Evolutionary conservation across 108 stramenopile genomes (phyloP), one percentile per base, ranked within the genome.

Genomic region (Pseudonitzschia pungens): DNA sequence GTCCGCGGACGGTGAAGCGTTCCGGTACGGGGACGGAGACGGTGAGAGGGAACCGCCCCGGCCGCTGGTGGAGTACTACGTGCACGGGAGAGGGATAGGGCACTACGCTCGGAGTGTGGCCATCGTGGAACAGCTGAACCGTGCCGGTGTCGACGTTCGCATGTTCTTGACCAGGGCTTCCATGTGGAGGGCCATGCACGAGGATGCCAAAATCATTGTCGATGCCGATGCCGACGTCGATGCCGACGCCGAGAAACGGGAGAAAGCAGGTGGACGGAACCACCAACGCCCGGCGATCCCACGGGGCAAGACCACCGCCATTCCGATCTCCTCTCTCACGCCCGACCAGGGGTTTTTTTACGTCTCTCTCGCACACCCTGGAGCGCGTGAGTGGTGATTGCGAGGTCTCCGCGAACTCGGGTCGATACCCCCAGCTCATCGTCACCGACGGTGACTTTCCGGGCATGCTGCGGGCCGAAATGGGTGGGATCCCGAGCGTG

Each of bases 11-110:
- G 58, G 32, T 1, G 32, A 48, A 48, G 2, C 16, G 36, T 36
- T 36, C 53, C n/a, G 53, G 15, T n/a, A 54, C 60, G 28, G 27
- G 26, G 28, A 28, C 32, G 60, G 28, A 28, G 32, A 36, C 6
- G 36, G n/a, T n/a, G 42, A 43, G 11, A 43, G 45, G 16, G 45
- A 48, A 14, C 45, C 45, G 4, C 66, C 27, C 28, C 66, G 66
- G 24, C 78, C 78, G 2, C 43, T 79, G 15, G 63, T 79, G 3
- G 78, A 79, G 55, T 79, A 79, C 44, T 79, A 75, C 54, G 78
- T 79, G 40, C 78, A 79, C 70, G 78, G 78, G 26, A 52, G 78
- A 24, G 78, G 78, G 28, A 79, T 69, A 29, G 78, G 78, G 14
- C 78, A 79, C 28, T 69, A 69, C 55, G 78, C 73, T 7, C 43